Evolutionary conservation across 495 filamentous ascomycete species (phyloP).

Genomic region (Jackrogersella multiformis): DNA sequence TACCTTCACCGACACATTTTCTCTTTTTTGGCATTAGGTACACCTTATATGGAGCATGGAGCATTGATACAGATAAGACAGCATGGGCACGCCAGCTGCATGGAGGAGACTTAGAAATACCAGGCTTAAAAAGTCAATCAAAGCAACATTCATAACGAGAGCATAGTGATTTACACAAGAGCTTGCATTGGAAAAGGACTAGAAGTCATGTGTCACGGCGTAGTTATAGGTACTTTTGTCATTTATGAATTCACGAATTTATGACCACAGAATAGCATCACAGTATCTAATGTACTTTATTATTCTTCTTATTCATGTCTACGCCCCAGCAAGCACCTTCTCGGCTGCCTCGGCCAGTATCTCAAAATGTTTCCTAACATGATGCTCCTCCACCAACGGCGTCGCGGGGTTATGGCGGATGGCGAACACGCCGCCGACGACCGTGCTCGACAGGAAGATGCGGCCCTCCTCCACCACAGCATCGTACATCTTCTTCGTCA

Average conservation of each 20-base stretch:
- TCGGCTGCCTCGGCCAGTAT: conserved; percentile 75
- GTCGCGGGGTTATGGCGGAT: conserved; percentile 82
- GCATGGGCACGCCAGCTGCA: neutral
- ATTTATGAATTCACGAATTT: conserved; percentile 7
- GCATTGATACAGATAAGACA: neutral
- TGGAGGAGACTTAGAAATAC: neutral
- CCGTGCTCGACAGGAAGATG: conserved; percentile 84
- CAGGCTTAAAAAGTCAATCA: neutral
- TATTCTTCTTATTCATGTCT: too few relatives aligned
- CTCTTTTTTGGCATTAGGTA: too few relatives aligned
- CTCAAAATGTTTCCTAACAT: conserved; percentile 79
- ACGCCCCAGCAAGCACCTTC: conserved; percentile 56
- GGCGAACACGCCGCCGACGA: conserved; percentile 78
- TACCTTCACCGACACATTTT: neutral
- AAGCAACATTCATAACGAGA: neutral
- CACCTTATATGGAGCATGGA: conserved; percentile 2
- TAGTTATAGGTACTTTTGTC: neutral
- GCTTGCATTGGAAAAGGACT: neutral
- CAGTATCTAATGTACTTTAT: neutral
- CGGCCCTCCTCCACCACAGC: conserved; percentile 76
- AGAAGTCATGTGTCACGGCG: neutral
- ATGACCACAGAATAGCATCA: conserved; percentile 8
- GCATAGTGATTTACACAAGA: neutral
- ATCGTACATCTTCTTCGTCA: conserved; percentile 84
- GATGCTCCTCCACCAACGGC: conserved; percentile 72